These are phyloP conservation scores for Puccinia brachypodii DNA, from an alignment of 1,284 basidiomycete genomes.

Conservation along the genomic window DNA sequence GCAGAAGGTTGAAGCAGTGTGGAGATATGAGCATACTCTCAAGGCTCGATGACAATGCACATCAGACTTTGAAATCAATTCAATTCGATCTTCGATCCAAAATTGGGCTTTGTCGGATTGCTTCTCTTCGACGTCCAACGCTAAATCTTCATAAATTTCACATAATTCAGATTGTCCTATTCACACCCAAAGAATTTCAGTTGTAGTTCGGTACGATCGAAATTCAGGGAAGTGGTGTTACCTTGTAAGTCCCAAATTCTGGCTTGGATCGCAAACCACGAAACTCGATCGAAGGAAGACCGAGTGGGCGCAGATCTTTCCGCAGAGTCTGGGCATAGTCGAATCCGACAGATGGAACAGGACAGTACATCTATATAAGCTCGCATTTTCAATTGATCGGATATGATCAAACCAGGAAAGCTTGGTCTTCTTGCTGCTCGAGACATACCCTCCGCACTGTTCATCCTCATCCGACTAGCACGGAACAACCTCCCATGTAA, in stretches of 20 bases:
- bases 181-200: background rate
- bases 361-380: background rate
- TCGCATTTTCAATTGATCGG: background rate
- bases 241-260: constrained; percentile 46
- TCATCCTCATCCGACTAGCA: constrained; percentile 35
- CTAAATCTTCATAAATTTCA: constrained; percentile 47
- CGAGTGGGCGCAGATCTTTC: background rate
- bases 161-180: constrained; percentile 38
- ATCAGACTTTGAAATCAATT: constrained; percentile 38
- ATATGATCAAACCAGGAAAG: background rate
- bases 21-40: constrained; percentile 4
- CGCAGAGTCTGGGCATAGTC: background rate
- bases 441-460: background rate
- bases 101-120: background rate
- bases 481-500: constrained; percentile 24
- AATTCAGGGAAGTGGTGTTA: background rate
- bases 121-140: constrained; percentile 4
- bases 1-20: background rate
- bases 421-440: background rate
- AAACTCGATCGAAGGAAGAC: constrained; percentile 38
- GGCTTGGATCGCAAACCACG: constrained; percentile 48
- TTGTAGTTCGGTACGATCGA: background rate
- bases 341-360: background rate
- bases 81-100: constrained; percentile 10
- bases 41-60: constrained; percentile 39